A percentile compares a stretch with the other conserved stretches of the same genome.
Conservation (phyloP, 106 monocot genomes). For the Apostasia shenzhenica region DNA sequence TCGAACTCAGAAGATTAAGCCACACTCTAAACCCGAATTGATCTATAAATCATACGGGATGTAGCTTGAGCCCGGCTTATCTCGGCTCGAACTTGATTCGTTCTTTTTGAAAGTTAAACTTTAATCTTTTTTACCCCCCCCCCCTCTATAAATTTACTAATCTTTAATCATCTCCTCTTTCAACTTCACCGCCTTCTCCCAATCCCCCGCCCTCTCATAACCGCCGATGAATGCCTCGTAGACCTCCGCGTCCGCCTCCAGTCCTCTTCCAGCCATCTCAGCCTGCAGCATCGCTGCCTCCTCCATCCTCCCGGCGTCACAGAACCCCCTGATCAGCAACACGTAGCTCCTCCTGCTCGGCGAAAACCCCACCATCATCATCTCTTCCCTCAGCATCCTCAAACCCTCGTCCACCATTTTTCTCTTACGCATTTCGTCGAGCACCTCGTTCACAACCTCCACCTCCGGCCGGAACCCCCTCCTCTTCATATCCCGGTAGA, state of each 20-base stretch:
- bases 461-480: conserved; percentile 26
- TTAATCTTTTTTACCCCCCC: no score
- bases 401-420: conserved; percentile 38
- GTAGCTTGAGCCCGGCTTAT: no score
- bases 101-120: no score
- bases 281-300: conserved; percentile 55
- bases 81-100: no score
- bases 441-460: conserved; percentile 24
- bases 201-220: conserved; percentile 31
- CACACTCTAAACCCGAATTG: no score
- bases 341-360: conserved; percentile 36
- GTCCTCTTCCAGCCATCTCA: conserved; percentile 71
- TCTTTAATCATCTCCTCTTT: conserved; percentile 41
- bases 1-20: no score
- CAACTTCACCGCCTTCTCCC: conserved; percentile 30
- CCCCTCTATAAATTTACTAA: not conserved
- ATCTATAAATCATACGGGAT: no score
- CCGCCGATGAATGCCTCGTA: conserved; percentile 47
- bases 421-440: conserved; percentile 37
- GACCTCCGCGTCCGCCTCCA: conserved; percentile 25
- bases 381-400: conserved; percentile 49
- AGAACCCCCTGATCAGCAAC: conserved; percentile 53
- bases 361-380: conserved; percentile 31
- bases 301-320: conserved; percentile 41
- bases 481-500: conserved; percentile 41